Percentiles rank a stretch among this genome's conserved stretches.
These are phyloP conservation scores for Allomyces arbusculus DNA, from an alignment of 192 early-diverging fungal genomes.

Conservation along the genomic window DNA sequence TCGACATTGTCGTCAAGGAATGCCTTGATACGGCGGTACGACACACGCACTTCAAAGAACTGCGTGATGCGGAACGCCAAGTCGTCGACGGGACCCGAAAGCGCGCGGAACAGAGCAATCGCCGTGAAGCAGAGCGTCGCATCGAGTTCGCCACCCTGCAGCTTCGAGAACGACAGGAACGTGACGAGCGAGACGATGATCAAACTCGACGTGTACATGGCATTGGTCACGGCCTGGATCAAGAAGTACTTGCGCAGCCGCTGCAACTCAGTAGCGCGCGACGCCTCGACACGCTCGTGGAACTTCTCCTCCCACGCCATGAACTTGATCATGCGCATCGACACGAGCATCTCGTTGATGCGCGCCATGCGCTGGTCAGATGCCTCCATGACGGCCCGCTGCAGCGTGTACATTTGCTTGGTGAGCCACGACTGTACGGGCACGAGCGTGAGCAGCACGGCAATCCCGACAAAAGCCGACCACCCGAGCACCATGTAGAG, in stretches of 20 bases:
- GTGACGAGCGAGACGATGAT: slow-evolving; percentile 37
- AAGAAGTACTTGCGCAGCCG: slow-evolving; percentile 26
- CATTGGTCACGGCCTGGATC: slow-evolving; percentile 31
- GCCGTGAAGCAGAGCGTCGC: slow-evolving; percentile 50
- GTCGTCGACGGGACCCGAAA: not conserved
- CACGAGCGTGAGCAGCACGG: slow-evolving; percentile 42
- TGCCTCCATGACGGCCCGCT: slow-evolving; percentile 28
- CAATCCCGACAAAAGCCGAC: slow-evolving; percentile 61
- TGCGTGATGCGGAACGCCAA: not conserved
- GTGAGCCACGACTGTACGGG: slow-evolving; percentile 27
- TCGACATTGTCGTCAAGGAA: not conserved
- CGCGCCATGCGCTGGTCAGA: slow-evolving; percentile 59
- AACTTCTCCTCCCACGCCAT: slow-evolving; percentile 71
- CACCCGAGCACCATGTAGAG: slow-evolving; percentile 60
- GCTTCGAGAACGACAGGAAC: slow-evolving; percentile 34
- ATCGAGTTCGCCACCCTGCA: slow-evolving; percentile 28
- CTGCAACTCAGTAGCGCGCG: slow-evolving; percentile 42
- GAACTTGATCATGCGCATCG: slow-evolving; percentile 84
- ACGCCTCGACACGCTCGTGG: slow-evolving; percentile 35
- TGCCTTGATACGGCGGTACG: not conserved
- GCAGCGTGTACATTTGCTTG: slow-evolving; percentile 21
- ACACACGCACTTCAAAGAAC: not conserved
- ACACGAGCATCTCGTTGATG: slow-evolving; percentile 70
- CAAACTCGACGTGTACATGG: slow-evolving; percentile 33
- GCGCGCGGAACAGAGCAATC: slow-evolving; percentile 31